These are phyloP conservation scores for Collybiopsis confluens DNA, from an alignment of 768 basidiomycete genomes.

Conservation along the genomic window DNA sequence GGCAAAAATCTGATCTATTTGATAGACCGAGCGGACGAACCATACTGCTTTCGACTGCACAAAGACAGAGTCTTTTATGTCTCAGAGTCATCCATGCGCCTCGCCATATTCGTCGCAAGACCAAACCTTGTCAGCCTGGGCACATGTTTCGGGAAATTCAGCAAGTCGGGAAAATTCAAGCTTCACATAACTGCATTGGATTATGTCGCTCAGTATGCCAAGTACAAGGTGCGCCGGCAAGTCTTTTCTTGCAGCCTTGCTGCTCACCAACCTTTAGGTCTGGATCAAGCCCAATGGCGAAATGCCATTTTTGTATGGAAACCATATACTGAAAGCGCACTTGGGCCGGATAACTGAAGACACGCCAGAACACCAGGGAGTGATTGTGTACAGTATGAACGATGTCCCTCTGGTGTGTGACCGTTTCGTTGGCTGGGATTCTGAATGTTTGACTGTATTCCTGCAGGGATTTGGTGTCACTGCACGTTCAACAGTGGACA, in stretches of 20 bases:
- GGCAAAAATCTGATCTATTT: slow-evolving; percentile 96
- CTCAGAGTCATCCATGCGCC: slow-evolving; percentile 89
- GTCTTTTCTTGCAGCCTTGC: neutral
- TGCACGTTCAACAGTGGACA: slow-evolving; percentile 91
- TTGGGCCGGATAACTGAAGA: slow-evolving; percentile 99
- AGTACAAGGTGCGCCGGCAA: slow-evolving; percentile 74
- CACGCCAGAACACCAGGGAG: slow-evolving; percentile 97
- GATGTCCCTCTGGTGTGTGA: slow-evolving; percentile 82
- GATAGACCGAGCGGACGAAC: slow-evolving; percentile 91
- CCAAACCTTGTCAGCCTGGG: slow-evolving; percentile 90
- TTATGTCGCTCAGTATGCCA: slow-evolving; percentile 92
- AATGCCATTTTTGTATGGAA: slow-evolving; percentile 99
- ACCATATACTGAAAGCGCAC: slow-evolving; percentile 97
- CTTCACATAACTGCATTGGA: slow-evolving; percentile 92
- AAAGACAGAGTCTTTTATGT: slow-evolving; percentile 96
- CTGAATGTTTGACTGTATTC: neutral
- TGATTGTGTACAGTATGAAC: slow-evolving; percentile 93
- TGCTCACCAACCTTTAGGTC: slow-evolving; percentile 44
- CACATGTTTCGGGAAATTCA: slow-evolving; percentile 97
- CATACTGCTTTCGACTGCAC: slow-evolving; percentile 93
- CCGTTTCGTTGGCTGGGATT: neutral
- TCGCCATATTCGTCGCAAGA: slow-evolving; percentile 87
- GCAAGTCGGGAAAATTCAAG: slow-evolving; percentile 96
- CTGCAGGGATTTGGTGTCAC: slow-evolving; percentile 95
- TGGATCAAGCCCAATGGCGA: slow-evolving; percentile 99